phyloP scores from a whole-genome alignment of 2,329 filamentous ascomycete genomes.

The Coccinonectria pachysandricola region DNA sequence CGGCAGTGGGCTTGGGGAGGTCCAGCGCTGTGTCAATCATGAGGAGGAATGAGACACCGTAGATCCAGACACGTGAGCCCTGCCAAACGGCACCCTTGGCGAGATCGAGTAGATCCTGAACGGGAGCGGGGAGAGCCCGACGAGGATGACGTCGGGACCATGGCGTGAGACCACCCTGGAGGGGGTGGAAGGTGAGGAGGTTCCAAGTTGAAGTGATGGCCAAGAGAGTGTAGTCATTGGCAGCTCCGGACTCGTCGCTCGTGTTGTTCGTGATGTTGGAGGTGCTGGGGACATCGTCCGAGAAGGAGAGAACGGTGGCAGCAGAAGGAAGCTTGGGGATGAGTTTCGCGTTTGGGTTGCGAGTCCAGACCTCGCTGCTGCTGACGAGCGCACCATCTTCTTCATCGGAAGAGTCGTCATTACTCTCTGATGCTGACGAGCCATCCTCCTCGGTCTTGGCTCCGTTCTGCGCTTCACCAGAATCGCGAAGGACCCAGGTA shows the following conservation, averaged over 20 bases:
- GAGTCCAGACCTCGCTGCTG: slow-evolving; percentile 54
- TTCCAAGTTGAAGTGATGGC: slow-evolving; percentile 47
- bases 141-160: slow-evolving; percentile 82
- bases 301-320: slow-evolving; percentile 60
- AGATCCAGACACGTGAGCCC: slow-evolving; percentile 69
- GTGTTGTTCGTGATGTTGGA: slow-evolving; percentile 14
- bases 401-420: slow-evolving; percentile 31
- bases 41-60: slow-evolving; percentile 75
- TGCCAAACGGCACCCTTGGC: slow-evolving; percentile 84
- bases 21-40: slow-evolving; percentile 82
- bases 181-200: slow-evolving; percentile 68
- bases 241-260: slow-evolving; percentile 16
- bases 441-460: slow-evolving; percentile 24
- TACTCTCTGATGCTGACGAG: slow-evolving; percentile 27
- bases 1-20: slow-evolving; percentile 31
- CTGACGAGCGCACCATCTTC: slow-evolving; percentile 33
- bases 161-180: slow-evolving; percentile 64
- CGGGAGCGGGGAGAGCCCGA: slow-evolving; percentile 62
- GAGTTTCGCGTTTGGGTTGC: slow-evolving; percentile 59
- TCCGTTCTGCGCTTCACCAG: slow-evolving; percentile 19
- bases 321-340: slow-evolving; percentile 57
- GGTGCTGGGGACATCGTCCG: slow-evolving; percentile 32
- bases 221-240: slow-evolving; percentile 41
- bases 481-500: slow-evolving; percentile 62
- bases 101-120: slow-evolving; percentile 64